Base-by-base conservation (phyloP, 1,139 yeast species). In the Candida gigantensis region DNA sequence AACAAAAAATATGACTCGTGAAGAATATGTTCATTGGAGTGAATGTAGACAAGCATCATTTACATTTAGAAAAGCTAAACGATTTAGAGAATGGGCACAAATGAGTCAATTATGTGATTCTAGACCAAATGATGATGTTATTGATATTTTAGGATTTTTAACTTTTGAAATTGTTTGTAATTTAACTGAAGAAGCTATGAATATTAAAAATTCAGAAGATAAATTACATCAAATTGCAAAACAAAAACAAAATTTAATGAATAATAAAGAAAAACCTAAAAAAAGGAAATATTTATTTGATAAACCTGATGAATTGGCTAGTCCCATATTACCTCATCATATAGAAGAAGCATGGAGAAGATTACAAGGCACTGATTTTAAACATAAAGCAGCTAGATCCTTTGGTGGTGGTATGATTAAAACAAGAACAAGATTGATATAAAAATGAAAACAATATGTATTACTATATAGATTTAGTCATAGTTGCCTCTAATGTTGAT, bases 21-120 rank as follows among this genome's bases (percentile, higher is more conserved):
- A 92, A 53, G 98, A 92, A 57, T 92, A 92, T 52, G 98, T 90
- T 12, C 98, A 94, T 58, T 92, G 97, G 97, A 85, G 96, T 10
- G 99, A 92, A 57, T 92, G 98, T 63, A 78, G 99, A 47, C 98
- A 92, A 58, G 98, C 98, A 1, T 83, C 95, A 39, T 94, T 92
- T 57, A 94, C 98, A 0, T 92, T 89, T 53, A 74, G 97, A 51
- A 92, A 94, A 58, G 87, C 86, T 12, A 88, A 90, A 57, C 70
- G 97, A 53, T 92, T 92, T 56, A 76, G 95, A 53, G 99, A 92
- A 55, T 92, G 98, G 98, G 94, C 96, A 6, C 95, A 94, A 13
- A 79, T 92, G 34, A 65, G 88, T 0, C 84, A 81, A 39, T 63
- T 94, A 32, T 84, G 95, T 13, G 98, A 94, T 46, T 79, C 94